Conservation (phyloP, 306 rosid genomes). For the Inga leiocalycina region DNA sequence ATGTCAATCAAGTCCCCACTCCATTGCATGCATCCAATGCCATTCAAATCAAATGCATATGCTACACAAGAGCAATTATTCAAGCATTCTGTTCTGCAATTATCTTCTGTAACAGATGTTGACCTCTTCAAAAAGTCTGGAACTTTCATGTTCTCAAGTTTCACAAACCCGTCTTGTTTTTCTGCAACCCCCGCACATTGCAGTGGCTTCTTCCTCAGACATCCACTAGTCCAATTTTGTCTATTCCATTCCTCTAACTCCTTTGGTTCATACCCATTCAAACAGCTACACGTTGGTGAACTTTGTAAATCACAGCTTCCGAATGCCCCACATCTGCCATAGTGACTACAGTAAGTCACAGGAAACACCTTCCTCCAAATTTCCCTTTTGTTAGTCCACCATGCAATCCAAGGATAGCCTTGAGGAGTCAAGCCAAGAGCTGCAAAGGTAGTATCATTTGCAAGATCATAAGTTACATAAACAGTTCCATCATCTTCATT, state of each 20-base stretch:
- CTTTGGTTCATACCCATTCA: constrained; percentile 38
- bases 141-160: no score
- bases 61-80: constrained; percentile 25
- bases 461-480: not conserved
- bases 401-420: not conserved
- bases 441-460: not conserved
- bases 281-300: constrained; percentile 35
- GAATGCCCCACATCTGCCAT: constrained; percentile 15
- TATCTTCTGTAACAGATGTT: not conserved
- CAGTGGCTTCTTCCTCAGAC: not conserved
- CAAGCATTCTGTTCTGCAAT: constrained; percentile 5
- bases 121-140: no score
- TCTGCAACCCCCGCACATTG: not conserved
- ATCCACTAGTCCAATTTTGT: not conserved
- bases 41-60: constrained; percentile 2
- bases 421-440: not conserved
- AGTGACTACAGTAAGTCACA: constrained; percentile 18
- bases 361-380: not conserved
- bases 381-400: not conserved
- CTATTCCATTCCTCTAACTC: constrained; percentile 30
- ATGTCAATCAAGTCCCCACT: not conserved
- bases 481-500: not conserved
- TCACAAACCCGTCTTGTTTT: not conserved
- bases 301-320: constrained; percentile 14
- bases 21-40: constrained; percentile 27